phyloP scores from a whole-genome alignment of 1,139 yeast genomes.

The Geotrichum aggregatum region DNA sequence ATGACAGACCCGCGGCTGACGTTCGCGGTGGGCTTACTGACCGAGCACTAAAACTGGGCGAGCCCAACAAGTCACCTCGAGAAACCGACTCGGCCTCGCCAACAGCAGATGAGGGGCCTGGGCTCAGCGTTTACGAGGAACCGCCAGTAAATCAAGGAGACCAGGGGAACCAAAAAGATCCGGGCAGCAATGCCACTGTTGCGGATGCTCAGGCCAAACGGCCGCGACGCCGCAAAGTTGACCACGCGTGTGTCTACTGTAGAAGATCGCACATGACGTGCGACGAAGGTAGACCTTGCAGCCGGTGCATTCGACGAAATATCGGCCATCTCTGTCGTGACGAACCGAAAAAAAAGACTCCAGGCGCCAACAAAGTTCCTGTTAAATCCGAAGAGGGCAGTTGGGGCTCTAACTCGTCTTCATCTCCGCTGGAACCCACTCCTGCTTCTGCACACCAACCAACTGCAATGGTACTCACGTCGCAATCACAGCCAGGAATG shows the following conservation, averaged over 20 bases:
- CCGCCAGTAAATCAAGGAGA: too few relatives aligned
- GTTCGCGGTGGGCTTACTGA: too few relatives aligned
- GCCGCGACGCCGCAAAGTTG: constrained; percentile 33
- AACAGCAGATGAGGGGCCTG: too few relatives aligned
- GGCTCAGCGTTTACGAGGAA: too few relatives aligned
- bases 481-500: constrained; percentile 14
- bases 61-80: too few relatives aligned
- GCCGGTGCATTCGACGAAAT: constrained; percentile 78
- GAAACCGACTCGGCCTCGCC: too few relatives aligned
- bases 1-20: too few relatives aligned
- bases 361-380: constrained; percentile 5
- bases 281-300: constrained; percentile 74
- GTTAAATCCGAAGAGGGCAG: constrained; percentile 8
- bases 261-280: constrained; percentile 94
- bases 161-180: too few relatives aligned
- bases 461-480: constrained; percentile 21
- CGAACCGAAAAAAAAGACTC: constrained; percentile 45
- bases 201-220: too few relatives aligned
- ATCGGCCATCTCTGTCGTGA: constrained; percentile 88
- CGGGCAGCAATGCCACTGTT: too few relatives aligned
- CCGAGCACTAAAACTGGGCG: too few relatives aligned
- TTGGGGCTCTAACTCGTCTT: constrained; percentile 6
- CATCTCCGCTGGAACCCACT: constrained; percentile 15
- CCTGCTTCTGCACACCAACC: constrained; percentile 22
- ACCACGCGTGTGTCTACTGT: constrained; percentile 81